Conservation (phyloP, 768 basidiomycete genomes). For the Pleurotus eryngii region DNA sequence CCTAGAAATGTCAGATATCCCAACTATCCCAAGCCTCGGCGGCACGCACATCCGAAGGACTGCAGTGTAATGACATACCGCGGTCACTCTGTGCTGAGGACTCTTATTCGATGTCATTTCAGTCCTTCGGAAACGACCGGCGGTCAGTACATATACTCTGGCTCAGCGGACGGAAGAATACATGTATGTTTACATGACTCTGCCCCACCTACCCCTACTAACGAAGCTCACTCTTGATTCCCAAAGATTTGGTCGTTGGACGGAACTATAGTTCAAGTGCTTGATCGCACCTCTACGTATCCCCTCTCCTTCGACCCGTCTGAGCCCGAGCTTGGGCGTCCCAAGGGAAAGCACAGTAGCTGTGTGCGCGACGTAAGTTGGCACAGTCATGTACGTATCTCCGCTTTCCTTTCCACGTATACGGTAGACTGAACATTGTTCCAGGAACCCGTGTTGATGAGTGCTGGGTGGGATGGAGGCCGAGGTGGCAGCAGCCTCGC, state of each 20-base stretch:
- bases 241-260: constrained; percentile 94
- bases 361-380: constrained; percentile 95
- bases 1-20: constrained; percentile 43
- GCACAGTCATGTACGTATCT: constrained; percentile 68
- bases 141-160: constrained; percentile 91
- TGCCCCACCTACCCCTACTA: constrained; percentile 2
- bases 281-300: constrained; percentile 74
- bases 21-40: constrained; percentile 60
- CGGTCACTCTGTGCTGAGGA: constrained; percentile 86
- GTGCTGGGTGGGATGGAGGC: constrained; percentile 77
- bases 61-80: constrained; percentile 95
- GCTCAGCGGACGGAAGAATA: constrained; percentile 80
- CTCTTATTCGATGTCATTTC: constrained; percentile 95
- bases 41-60: constrained; percentile 74
- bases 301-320: constrained; percentile 76
- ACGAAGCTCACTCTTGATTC: not conserved
- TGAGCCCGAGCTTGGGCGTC: constrained; percentile 42
- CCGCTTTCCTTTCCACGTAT: not conserved
- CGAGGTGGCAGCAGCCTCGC: constrained; percentile 76
- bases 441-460: constrained; percentile 88
- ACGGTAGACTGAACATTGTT: no score
- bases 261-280: constrained; percentile 75
- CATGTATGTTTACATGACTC: constrained; percentile 51
- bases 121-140: constrained; percentile 92
- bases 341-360: constrained; percentile 26